Conservation (phyloP, 352 stramenopile genomes). For the Pythium folliculosum region DNA sequence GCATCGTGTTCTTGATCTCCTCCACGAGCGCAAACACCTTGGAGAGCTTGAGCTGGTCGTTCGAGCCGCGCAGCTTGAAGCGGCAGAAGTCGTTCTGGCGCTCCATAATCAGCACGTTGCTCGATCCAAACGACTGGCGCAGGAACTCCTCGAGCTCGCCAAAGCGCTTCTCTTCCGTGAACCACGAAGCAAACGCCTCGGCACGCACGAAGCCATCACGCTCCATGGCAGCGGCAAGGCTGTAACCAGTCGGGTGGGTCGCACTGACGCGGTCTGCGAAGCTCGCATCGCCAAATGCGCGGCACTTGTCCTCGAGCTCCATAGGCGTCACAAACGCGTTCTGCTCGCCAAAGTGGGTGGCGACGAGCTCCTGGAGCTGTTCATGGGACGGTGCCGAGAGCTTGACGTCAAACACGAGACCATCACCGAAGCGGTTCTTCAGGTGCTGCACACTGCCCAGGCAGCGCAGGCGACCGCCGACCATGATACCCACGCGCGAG, state of each 20-base stretch:
- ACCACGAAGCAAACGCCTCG: conserved; percentile 58
- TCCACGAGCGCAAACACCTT: conserved; percentile 82
- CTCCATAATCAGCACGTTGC: conserved; percentile 56
- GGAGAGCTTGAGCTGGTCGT: conserved; percentile 49
- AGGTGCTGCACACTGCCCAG: conserved; percentile 93
- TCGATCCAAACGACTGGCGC: conserved; percentile 39
- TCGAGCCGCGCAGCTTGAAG: conserved; percentile 56
- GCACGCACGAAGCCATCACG: conserved; percentile 46
- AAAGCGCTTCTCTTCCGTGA: conserved; percentile 62
- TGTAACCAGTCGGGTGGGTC: conserved; percentile 64
- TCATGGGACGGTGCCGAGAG: conserved; percentile 36
- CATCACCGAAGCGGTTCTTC: conserved; percentile 96
- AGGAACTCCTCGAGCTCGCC: conserved; percentile 46
- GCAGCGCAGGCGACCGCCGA: conserved; percentile 27
- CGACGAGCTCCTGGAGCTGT: conserved; percentile 25
- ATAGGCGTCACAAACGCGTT: conserved; percentile 37
- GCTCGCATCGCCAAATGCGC: conserved; percentile 41
- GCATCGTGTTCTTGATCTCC: conserved; percentile 41
- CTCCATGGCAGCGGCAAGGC: conserved; percentile 54
- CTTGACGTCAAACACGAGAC: conserved; percentile 90
- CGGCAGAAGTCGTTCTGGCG: conserved; percentile 73
- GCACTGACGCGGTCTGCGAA: conserved; percentile 52
- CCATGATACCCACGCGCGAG: conserved; percentile 38
- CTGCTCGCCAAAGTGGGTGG: background rate
- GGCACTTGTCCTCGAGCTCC: conserved; percentile 52